Conservation (phyloP, 176 grass and related monocot genomes). For the Aegilops bicornis region DNA sequence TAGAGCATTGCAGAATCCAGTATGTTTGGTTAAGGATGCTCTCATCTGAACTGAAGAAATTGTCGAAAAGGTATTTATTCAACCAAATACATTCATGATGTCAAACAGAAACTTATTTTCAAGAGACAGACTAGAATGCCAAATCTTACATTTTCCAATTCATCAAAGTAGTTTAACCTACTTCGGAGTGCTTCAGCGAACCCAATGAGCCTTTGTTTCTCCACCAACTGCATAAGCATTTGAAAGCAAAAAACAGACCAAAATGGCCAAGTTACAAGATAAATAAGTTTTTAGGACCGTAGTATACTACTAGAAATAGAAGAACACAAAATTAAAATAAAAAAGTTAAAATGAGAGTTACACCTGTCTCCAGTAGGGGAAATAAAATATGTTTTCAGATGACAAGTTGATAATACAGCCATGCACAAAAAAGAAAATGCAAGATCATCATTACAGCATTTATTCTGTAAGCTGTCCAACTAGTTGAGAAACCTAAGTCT, state of each 20-base stretch:
- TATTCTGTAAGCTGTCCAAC: background rate
- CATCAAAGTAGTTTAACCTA: conserved; percentile 93
- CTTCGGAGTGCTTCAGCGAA: conserved; percentile 92
- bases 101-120: conserved; percentile 5
- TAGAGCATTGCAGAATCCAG: conserved; percentile 8
- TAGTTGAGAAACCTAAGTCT: background rate
- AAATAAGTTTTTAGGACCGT: background rate
- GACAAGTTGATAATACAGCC: background rate
- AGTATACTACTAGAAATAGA: background rate
- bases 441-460: background rate
- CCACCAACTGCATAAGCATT: conserved; percentile 63
- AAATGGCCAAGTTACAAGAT: background rate
- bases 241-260: conserved; percentile 20
- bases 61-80: conserved; percentile 10
- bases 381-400: conserved; percentile 9
- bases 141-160: conserved; percentile 97
- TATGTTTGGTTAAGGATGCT: background rate
- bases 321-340: background rate
- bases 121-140: conserved; percentile 20
- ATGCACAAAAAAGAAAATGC: conserved; percentile 4
- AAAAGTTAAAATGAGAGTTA: conserved; percentile 6
- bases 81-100: conserved; percentile 2
- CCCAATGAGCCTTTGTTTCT: conserved; percentile 96
- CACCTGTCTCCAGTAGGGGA: background rate
- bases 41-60: conserved; percentile 10